phyloP scores from a whole-genome alignment of 257 asterid genomes.

The Plantago major region DNA sequence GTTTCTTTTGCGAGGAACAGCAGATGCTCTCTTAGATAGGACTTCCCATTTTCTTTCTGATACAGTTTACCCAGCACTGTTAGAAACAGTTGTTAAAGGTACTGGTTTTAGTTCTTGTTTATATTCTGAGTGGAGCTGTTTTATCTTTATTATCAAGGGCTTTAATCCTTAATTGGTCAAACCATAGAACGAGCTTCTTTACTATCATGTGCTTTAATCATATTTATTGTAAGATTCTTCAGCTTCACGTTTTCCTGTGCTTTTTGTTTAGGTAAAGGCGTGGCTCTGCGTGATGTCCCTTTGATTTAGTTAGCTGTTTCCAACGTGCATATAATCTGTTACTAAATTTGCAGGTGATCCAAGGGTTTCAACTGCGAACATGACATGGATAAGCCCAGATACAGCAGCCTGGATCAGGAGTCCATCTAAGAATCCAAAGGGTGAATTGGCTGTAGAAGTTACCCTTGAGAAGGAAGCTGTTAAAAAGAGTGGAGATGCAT shows the following conservation, averaged over 20 bases:
- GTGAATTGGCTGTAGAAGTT: constrained; percentile 83
- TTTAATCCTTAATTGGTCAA: too few species aligned
- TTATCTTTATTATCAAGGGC: too few species aligned
- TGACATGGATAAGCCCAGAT: constrained; percentile 70
- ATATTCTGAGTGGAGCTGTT: not conserved
- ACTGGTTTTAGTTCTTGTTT: constrained; percentile 9
- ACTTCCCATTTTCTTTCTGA: constrained; percentile 63
- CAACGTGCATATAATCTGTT: not conserved
- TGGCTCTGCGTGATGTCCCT: too few species aligned
- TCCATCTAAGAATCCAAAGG: constrained; percentile 52
- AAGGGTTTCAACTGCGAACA: constrained; percentile 62
- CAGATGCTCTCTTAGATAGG: constrained; percentile 46
- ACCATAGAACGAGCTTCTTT: too few species aligned
- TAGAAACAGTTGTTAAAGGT: constrained; percentile 90
- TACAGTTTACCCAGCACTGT: constrained; percentile 67
- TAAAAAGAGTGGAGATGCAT: constrained; percentile 79
- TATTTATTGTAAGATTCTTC: too few species aligned
- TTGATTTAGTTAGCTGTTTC: too few species aligned
- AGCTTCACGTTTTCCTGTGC: too few species aligned
- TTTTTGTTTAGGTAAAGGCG: too few species aligned
- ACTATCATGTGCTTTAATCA: too few species aligned
- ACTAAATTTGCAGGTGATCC: constrained; percentile 68
- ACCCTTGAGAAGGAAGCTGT: constrained; percentile 75
- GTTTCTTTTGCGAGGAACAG: constrained; percentile 54
- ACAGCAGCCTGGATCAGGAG: constrained; percentile 73